Evolutionary conservation across 164 flowering plant genomes (phyloP).

Genomic region (Stephania japonica): DNA sequence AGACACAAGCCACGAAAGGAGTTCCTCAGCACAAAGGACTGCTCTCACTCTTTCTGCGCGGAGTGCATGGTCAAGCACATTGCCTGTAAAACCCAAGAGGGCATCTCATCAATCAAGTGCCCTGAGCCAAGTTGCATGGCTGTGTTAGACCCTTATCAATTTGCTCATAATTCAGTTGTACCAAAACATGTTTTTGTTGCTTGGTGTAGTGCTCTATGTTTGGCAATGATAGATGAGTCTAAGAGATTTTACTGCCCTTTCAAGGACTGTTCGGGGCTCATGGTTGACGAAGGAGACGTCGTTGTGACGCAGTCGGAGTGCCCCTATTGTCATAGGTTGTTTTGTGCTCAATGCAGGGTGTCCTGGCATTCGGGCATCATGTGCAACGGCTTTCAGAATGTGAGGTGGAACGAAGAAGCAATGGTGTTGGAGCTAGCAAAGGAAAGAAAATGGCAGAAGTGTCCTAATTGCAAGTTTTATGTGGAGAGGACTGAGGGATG

Average conservation of each 20-base stretch:
- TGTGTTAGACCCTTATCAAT: too few relatives aligned
- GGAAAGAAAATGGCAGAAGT: conserved; percentile 35
- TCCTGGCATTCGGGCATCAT: conserved; percentile 42
- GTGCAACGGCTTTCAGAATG: conserved; percentile 31
- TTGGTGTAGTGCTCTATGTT: conserved; percentile 46
- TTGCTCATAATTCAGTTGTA: too few relatives aligned
- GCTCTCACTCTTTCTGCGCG: too few relatives aligned
- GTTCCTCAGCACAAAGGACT: too few relatives aligned
- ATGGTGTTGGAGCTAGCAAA: conserved; percentile 37
- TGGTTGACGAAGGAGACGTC: conserved; percentile 30
- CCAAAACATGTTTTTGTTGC: conserved; percentile 25
- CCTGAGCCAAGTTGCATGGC: too few relatives aligned
- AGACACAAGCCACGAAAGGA: too few relatives aligned
- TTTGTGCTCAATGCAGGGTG: conserved; percentile 45
- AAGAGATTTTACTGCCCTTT: conserved; percentile 53
- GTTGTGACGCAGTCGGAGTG: conserved; percentile 27
- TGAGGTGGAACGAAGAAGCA: conserved; percentile 30
- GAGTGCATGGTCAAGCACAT: too few relatives aligned
- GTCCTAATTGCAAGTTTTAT: conserved; percentile 38
- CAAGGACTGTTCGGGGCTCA: conserved; percentile 46
- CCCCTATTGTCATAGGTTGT: conserved; percentile 38
- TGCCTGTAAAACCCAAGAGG: too few relatives aligned
- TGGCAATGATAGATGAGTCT: conserved; percentile 26
- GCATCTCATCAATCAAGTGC: too few relatives aligned
- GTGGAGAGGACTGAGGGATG: conserved; percentile 39